Evolutionary conservation across 306 rosid species (phyloP).

Genomic region (Phaseolus lunatus): DNA sequence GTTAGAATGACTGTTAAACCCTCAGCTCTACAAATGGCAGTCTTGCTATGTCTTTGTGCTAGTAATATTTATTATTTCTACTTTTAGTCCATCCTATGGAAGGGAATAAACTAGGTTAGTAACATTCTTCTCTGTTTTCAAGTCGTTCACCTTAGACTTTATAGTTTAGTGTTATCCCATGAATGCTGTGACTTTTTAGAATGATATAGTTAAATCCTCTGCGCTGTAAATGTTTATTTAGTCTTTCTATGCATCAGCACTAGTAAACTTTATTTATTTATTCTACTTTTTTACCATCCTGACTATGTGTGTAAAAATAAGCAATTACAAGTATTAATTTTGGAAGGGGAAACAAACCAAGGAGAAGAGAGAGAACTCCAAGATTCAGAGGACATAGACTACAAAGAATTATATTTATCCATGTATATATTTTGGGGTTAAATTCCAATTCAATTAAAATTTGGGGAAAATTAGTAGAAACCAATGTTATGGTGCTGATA

Average conservation of each 20-base stretch:
- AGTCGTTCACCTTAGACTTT: too few species aligned
- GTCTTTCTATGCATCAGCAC: not conserved
- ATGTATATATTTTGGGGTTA: too few species aligned
- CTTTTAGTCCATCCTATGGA: not conserved
- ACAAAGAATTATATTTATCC: too few species aligned
- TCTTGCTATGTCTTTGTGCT: not conserved
- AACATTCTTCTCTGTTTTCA: slow-evolving; percentile 1
- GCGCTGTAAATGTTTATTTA: slow-evolving; percentile 5
- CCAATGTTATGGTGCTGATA: too few species aligned
- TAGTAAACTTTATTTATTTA: slow-evolving; percentile 19
- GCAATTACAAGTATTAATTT: too few species aligned
- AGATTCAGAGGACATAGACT: too few species aligned
- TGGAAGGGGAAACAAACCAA: too few species aligned
- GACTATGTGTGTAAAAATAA: too few species aligned
- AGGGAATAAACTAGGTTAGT: not conserved
- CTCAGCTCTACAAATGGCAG: not conserved
- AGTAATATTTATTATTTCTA: slow-evolving; percentile 27
- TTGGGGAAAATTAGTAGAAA: too few species aligned
- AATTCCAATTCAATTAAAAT: too few species aligned
- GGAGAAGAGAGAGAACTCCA: too few species aligned
- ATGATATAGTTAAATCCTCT: slow-evolving; percentile 22
- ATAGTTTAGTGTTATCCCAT: not conserved
- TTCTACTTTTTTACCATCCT: slow-evolving; percentile 9
- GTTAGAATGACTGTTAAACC: slow-evolving; percentile 29
- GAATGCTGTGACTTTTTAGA: slow-evolving; percentile 17